These are phyloP conservation scores for Hanseniaspora occidentalis DNA, from an alignment of 805 yeast species.

Conservation along the genomic window DNA sequence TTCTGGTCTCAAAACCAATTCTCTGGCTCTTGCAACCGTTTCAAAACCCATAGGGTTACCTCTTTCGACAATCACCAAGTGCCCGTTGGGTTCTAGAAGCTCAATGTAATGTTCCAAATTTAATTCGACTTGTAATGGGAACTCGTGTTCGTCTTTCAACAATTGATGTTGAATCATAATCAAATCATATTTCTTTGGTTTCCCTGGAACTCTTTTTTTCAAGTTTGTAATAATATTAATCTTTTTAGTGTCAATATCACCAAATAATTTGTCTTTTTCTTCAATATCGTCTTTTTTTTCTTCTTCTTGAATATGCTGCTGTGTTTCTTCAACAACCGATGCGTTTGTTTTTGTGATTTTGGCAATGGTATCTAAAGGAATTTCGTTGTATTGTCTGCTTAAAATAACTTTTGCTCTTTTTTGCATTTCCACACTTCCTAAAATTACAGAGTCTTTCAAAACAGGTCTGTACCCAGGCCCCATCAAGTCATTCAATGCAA, in stretches of 20 bases:
- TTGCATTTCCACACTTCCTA: slow-evolving; percentile 65
- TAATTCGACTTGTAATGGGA: slow-evolving; percentile 64
- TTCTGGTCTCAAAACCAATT: slow-evolving; percentile 80
- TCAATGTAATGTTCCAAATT: slow-evolving; percentile 46
- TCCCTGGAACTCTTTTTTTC: slow-evolving; percentile 37
- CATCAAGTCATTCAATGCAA: slow-evolving; percentile 77
- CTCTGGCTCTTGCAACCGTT: slow-evolving; percentile 79
- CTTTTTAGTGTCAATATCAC: slow-evolving; percentile 43
- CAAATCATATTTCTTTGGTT: slow-evolving; percentile 51
- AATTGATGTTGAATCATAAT: slow-evolving; percentile 77
- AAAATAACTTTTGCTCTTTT: slow-evolving; percentile 66
- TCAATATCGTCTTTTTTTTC: slow-evolving; percentile 13
- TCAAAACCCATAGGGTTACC: slow-evolving; percentile 90
- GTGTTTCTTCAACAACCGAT: slow-evolving; percentile 8
- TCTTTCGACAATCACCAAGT: slow-evolving; percentile 67
- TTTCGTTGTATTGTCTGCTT: slow-evolving; percentile 52
- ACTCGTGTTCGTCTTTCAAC: slow-evolving; percentile 42
- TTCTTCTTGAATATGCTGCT: slow-evolving; percentile 5
- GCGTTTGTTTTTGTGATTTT: slow-evolving; percentile 4
- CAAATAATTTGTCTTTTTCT: slow-evolving; percentile 28
- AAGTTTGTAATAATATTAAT: slow-evolving; percentile 45
- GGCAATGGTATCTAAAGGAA: slow-evolving; percentile 19
- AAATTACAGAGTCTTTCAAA: slow-evolving; percentile 56
- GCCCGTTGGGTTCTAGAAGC: slow-evolving; percentile 66
- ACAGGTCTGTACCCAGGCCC: slow-evolving; percentile 50